Percentiles rank a stretch among this genome's conserved stretches.
phyloP scores from a whole-genome alignment of 1,284 basidiomycete genomes.

The Papiliotrema terrestris region DNA sequence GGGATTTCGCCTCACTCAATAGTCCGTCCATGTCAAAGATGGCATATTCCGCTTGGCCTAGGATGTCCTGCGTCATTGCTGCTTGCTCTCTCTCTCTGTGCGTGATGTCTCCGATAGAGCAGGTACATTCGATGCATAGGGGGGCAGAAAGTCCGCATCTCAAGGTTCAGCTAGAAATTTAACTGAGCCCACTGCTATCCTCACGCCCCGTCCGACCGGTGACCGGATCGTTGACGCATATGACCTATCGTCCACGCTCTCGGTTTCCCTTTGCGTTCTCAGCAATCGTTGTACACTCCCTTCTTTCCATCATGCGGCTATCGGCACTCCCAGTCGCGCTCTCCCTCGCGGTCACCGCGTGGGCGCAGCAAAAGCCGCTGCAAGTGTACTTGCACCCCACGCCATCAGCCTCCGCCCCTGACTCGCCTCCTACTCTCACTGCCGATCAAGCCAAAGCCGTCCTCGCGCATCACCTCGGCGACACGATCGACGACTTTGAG shows the following conservation, averaged over 20 bases:
- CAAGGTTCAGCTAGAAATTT: too few species aligned
- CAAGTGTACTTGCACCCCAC: slow-evolving; percentile 48
- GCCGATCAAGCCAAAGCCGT: slow-evolving; percentile 45
- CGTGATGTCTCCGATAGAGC: too few species aligned
- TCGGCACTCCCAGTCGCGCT: slow-evolving; percentile 5
- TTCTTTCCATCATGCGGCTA: slow-evolving; percentile 10
- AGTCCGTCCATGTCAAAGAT: slow-evolving; percentile 51
- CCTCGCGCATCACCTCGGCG: slow-evolving; percentile 45
- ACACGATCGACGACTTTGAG: slow-evolving; percentile 32
- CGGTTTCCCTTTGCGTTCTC: background rate
- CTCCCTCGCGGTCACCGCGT: slow-evolving; percentile 9
- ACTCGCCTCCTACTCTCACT: slow-evolving; percentile 31
- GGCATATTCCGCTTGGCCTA: slow-evolving; percentile 42
- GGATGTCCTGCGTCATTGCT: slow-evolving; percentile 6
- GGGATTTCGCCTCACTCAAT: slow-evolving; percentile 24
- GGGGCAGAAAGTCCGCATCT: too few species aligned
- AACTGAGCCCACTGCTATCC: too few species aligned
- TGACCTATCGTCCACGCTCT: too few species aligned
- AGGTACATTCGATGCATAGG: too few species aligned
- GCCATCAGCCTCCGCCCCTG: slow-evolving; percentile 20
- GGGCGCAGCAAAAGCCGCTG: slow-evolving; percentile 26
- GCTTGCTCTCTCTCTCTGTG: background rate
- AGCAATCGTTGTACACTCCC: background rate
- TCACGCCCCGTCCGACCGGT: too few species aligned
- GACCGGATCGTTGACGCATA: too few species aligned